Percentiles rank a stretch among this genome's conserved stretches.
These are phyloP conservation scores for Simplicillium aogashimaense DNA, from an alignment of 2,329 filamentous ascomycete species.

Conservation along the genomic window DNA sequence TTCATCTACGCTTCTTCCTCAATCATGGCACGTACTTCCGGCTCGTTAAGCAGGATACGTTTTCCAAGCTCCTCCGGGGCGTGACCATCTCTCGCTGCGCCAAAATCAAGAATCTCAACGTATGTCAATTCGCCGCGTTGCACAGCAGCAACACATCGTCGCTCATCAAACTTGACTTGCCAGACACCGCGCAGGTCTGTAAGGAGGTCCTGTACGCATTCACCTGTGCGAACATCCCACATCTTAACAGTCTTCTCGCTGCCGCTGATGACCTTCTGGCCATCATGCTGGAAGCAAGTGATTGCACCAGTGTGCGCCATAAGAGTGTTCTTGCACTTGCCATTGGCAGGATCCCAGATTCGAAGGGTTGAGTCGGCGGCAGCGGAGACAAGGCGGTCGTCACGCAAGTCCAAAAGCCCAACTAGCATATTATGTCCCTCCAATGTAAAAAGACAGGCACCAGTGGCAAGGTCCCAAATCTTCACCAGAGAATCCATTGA, in stretches of 20 bases:
- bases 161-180: constrained; percentile 97
- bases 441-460: constrained; percentile 74
- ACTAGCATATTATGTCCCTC: constrained; percentile 91
- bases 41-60: constrained; percentile 58
- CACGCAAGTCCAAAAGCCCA: constrained; percentile 78
- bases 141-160: constrained; percentile 90
- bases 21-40: constrained; percentile 40
- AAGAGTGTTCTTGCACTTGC: constrained; percentile 80
- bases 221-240: constrained; percentile 91
- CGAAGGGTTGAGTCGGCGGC: constrained; percentile 90
- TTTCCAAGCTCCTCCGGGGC: constrained; percentile 67
- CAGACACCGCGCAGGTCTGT: constrained; percentile 94
- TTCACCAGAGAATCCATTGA: constrained; percentile 98
- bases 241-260: constrained; percentile 95
- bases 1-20: constrained; percentile 28
- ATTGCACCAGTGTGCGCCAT: constrained; percentile 95
- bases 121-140: constrained; percentile 89
- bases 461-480: constrained; percentile 89
- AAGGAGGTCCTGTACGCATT: constrained; percentile 85
- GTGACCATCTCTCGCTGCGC: constrained; percentile 81
- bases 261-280: constrained; percentile 90
- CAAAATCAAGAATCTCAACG: constrained; percentile 98
- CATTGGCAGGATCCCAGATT: constrained; percentile 93
- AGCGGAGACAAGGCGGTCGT: constrained; percentile 85
- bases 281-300: constrained; percentile 97